Evolutionary conservation across 2,329 filamentous ascomycete genomes (phyloP), one percentile per base, ranked within the genome.

Genomic region (Fusarium tricinctum): DNA sequence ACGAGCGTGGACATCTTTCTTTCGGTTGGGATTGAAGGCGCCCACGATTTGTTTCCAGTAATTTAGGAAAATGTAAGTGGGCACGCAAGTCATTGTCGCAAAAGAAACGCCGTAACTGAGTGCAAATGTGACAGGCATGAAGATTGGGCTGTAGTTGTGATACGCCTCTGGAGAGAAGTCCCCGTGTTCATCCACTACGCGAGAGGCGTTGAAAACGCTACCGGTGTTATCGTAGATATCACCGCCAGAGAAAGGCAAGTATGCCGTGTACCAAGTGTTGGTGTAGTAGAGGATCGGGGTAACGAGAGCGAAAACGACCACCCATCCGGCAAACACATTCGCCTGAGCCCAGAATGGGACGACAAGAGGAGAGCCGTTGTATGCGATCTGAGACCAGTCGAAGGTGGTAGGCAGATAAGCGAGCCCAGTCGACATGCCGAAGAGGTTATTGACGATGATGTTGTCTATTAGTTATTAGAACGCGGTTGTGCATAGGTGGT

Each of bases 371-470:
- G 54, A 58, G 14, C 54, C 54, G 13, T 57, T 57, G 7, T 57
- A 57, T 2, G 54, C 54, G 9, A 57, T 57, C 8, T 57, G 54
- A 0, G 54, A 57, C 54, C 54, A 57, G 30, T 57, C 54, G 0
- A 57, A 57, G 0, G 54, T 57, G 0, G 54, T 57, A 0, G 54
- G 54, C 9, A 57, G 5, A 4, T 57, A 57, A 0, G 54, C 48
- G 0, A 57, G 48, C 0, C 54, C 54, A 2, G 54, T 54, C 4
- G 48, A 57, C 54, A 57, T 57, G 15, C 48, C 54, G 1, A 57
- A 57, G 0, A 57, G 48, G 13, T 44, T 57, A 19, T 54, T 54
- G 0, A 57, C 23, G 1, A 57, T 0, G 4, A 57, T 57, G 7
- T 38, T 57, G 5, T 54, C 54, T 57, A 14, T 0, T 12, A 7